Evolutionary conservation across 306 rosid genomes (phyloP), one percentile per base, ranked within the genome.

Genomic region (Fagus sylvatica): DNA sequence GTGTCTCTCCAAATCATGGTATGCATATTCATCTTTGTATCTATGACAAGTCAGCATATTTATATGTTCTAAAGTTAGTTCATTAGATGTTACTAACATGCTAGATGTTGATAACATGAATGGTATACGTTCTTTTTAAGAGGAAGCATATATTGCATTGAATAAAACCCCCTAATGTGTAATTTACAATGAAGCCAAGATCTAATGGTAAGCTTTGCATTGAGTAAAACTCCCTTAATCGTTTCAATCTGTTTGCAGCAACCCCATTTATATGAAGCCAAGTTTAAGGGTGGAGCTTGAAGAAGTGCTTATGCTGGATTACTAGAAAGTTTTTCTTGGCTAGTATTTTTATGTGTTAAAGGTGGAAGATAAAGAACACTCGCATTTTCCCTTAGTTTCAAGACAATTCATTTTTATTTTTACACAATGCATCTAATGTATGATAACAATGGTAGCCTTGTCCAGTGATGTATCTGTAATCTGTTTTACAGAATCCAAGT

Each of bases 251-350:
- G 28, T n/a, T 85, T 86, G 90, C 93, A 95, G 99, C 86, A 84
- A 87, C 97, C 96, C 0, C 87, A 91, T 82, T 64, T 81, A 30
- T 95, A 93, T 73, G 96, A 90, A 82, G 93, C 98, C 22, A 95
- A 83, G 88, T 95, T 92, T 79, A 85, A 75, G 69, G 84, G 81
- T 72, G 93, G 85, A 54, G 84, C 78, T 60, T 94, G 88, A 89
- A 85, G 84, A 49, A 70, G 48, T 42, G 53, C 72, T 37, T n/a
- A 48, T 41, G 83, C 33, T 17, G 56, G 7, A 51, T 64, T 53
- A 39, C 13, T n/a, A 22, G 2, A 61, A 41, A 73, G 11, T 69
- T 13, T 53, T 75, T 70, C 17, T 69, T 51, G 11, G 32, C 66
- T 32, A 65, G 64, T 71, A 76, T 22, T 42, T 84, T 79, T 79